phyloP scores from a whole-genome alignment of 2,329 filamentous ascomycete species.

The Xylaria sp. region DNA sequence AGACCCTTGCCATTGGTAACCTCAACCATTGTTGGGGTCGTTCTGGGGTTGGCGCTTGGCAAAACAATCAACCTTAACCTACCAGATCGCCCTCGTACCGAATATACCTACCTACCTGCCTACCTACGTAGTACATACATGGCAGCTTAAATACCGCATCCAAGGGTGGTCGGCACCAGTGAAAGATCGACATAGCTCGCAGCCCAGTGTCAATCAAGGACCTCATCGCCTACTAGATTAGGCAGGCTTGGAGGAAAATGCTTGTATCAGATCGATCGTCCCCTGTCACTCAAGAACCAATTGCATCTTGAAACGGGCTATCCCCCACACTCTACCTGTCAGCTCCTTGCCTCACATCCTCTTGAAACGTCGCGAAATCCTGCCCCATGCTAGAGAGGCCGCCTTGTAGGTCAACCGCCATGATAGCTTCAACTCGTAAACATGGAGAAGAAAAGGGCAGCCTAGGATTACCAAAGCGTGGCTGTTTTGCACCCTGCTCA shows the following conservation, averaged over 20 bases:
- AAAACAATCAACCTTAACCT: too few species aligned
- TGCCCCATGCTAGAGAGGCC: slow-evolving; percentile 11
- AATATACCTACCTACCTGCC: too few species aligned
- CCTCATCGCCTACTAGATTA: slow-evolving; percentile 18
- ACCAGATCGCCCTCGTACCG: too few species aligned
- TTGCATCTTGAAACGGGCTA: slow-evolving; percentile 1
- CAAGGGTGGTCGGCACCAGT: slow-evolving; percentile 1
- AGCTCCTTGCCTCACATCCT: slow-evolving; percentile 25
- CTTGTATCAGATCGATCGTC: slow-evolving; percentile 17
- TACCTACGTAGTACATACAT: too few species aligned
- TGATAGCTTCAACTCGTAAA: slow-evolving; percentile 6
- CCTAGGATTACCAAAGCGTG: slow-evolving; percentile 8
- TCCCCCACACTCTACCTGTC: slow-evolving; percentile 24
- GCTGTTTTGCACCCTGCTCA: slow-evolving; percentile 23
- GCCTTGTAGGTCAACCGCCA: slow-evolving; percentile 6
- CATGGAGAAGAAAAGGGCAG: slow-evolving; percentile 8
- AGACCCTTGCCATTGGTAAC: too few species aligned
- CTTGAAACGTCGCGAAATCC: slow-evolving; percentile 30
- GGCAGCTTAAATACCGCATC: neutral
- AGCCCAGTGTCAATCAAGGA: slow-evolving; percentile 12
- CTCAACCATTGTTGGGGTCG: neutral
- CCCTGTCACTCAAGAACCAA: slow-evolving; percentile 12
- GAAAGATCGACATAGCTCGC: slow-evolving; percentile 17
- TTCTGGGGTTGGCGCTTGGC: neutral
- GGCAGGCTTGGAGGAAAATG: slow-evolving; percentile 7